These are phyloP conservation scores for Aspergillus incahuasiensis DNA, from an alignment of 495 filamentous ascomycete species.

Conservation along the genomic window DNA sequence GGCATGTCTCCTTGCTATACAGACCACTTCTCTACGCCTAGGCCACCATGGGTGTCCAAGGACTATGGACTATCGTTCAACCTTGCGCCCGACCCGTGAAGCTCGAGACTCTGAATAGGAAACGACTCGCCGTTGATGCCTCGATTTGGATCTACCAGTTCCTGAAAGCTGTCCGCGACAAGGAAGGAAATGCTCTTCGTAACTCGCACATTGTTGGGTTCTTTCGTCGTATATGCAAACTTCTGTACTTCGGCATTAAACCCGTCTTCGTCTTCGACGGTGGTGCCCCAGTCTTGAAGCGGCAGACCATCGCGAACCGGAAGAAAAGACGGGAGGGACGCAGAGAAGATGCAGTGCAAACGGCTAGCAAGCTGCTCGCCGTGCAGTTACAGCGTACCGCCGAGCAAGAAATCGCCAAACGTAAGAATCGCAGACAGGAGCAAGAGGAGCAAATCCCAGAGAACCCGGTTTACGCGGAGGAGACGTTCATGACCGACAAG, in stretches of 20 bases:
- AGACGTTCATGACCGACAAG: slow-evolving; percentile 71
- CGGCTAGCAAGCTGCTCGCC: slow-evolving; percentile 84
- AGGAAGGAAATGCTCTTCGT: slow-evolving; percentile 93
- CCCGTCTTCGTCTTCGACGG: slow-evolving; percentile 99
- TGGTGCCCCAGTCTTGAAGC: slow-evolving; percentile 83
- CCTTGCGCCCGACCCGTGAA: slow-evolving; percentile 82
- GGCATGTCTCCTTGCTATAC: slow-evolving; percentile 6
- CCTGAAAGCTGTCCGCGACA: slow-evolving; percentile 95
- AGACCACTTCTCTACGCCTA: slow-evolving; percentile 5
- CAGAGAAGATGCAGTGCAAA: slow-evolving; percentile 85
- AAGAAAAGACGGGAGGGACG: slow-evolving; percentile 81
- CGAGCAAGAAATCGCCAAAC: slow-evolving; percentile 73
- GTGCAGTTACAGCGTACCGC: slow-evolving; percentile 86
- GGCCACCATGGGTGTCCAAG: slow-evolving; percentile 85
- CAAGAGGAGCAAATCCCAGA: slow-evolving; percentile 67
- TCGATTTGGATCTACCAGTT: slow-evolving; percentile 99
- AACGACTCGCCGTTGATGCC: slow-evolving; percentile 92
- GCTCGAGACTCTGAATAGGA: slow-evolving; percentile 90
- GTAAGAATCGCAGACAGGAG: slow-evolving; percentile 50
- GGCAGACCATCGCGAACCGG: slow-evolving; percentile 77
- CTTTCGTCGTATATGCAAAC: slow-evolving; percentile 95
- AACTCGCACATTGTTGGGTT: slow-evolving; percentile 96
- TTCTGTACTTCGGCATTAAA: slow-evolving; percentile 92
- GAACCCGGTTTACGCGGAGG: slow-evolving; percentile 81
- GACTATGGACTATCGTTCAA: slow-evolving; percentile 91